Evolutionary conservation across 805 yeast species (phyloP), one percentile per base, ranked within the genome.

Genomic region (Hyphopichia homilentoma): DNA sequence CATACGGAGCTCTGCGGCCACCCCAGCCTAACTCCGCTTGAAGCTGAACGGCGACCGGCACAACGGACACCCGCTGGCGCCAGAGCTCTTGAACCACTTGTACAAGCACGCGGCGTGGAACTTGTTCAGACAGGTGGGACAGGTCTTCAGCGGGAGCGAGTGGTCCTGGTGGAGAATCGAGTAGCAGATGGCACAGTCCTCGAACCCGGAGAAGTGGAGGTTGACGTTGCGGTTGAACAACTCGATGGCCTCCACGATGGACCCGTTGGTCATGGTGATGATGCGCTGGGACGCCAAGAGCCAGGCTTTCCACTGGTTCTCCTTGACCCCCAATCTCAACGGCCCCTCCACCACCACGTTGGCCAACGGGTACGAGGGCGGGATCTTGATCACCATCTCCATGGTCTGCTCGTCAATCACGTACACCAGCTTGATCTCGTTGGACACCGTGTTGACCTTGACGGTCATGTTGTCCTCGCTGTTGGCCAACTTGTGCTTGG

Each of bases 111-210:
- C 96, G 6, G 96, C 81, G 57, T 93, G 99, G 69, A 89, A 93
- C 54, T 84, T 86, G 68, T 93, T 90, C 50, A 78, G 78, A 70
- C 99, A 93, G 0, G 96, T 88, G 11, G 82, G 68, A 61, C 99
- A 93, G 3, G 73, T 73, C 59, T 87, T 89, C 30, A 87, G 78
- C 5, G 99, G 98, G 36, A 93, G 70, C 6, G 95, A 82, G 48
- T 84, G 85, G 50, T 88, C 96, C 40, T 84, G 88, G 52, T 89
- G 95, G 42, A 93, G 63, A 35, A 90, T 82, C 11, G 95, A 84
- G 57, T 93, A 93, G 57, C 99, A 93, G 45, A 93, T 88, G 3
- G 97, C 95, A 71, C 99, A 93, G 39, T 90, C 97, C 49, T 87
- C 96, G 43, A 86, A 88, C 0, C 96, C 96, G 6, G 89, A 84